A percentile compares a stretch with the other conserved stretches of the same genome.
These are phyloP conservation scores for Wickerhamiella bombiphila DNA, from an alignment of 805 yeast genomes.

Conservation along the genomic window DNA sequence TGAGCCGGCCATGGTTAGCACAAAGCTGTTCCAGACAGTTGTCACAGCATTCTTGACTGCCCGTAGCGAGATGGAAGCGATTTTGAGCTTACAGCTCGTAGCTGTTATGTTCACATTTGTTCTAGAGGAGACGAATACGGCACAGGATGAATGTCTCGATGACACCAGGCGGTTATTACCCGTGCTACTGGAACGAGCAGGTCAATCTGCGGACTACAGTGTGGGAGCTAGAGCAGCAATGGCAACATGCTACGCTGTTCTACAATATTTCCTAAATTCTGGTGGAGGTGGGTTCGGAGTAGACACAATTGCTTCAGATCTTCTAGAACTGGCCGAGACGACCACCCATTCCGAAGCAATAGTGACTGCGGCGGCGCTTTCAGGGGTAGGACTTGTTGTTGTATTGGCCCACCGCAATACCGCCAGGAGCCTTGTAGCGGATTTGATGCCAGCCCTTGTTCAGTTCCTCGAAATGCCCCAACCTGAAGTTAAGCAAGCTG, in stretches of 20 bases:
- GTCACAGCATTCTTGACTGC: constrained; percentile 23
- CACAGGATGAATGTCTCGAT: constrained; percentile 13
- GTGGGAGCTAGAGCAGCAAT: constrained; percentile 16
- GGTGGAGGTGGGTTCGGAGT: constrained; percentile 26
- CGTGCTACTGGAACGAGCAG: constrained; percentile 9
- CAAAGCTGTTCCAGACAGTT: constrained; percentile 12
- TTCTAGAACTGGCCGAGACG: constrained; percentile 20
- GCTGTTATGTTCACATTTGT: constrained; percentile 14
- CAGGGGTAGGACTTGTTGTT: constrained; percentile 20
- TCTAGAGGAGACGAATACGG: constrained; percentile 17
- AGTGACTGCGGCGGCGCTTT: constrained; percentile 18
- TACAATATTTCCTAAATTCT: constrained; percentile 19
- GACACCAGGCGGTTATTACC: constrained; percentile 7
- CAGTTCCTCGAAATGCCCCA: constrained; percentile 26
- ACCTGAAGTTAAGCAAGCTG: constrained; percentile 38
- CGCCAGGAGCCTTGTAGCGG: constrained; percentile 20
- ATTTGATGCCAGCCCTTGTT: constrained; percentile 19
- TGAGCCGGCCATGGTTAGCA: constrained; percentile 20
- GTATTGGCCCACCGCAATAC: constrained; percentile 17
- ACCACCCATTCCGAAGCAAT: constrained; percentile 10
- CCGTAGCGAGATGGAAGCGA: constrained; percentile 21
- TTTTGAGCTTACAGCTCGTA: constrained; percentile 21
- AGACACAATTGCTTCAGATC: constrained; percentile 16
- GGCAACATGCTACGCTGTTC: constrained; percentile 19
- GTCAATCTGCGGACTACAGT: constrained; percentile 2